Conservation (phyloP, 177 flowering plant species). For the Vitis hybrid region DNA sequence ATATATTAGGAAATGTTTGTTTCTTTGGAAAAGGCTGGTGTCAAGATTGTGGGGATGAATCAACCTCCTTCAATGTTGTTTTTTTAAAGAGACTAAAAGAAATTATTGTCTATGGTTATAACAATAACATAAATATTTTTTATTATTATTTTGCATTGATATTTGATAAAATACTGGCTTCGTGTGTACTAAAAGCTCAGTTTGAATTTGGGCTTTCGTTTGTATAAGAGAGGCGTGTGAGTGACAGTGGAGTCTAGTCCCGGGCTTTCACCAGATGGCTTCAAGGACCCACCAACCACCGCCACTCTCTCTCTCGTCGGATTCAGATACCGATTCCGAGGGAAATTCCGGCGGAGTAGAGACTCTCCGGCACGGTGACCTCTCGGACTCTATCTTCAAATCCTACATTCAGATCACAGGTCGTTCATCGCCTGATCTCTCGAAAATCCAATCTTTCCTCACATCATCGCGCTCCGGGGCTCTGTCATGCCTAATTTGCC, state of each 20-base stretch:
- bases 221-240: too few species aligned
- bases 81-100: too few species aligned
- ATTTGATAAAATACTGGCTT: too few species aligned
- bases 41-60: too few species aligned
- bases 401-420: conserved; percentile 56
- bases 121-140: too few species aligned
- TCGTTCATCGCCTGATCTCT: conserved; percentile 52
- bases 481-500: conserved; percentile 88
- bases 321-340: conserved; percentile 55
- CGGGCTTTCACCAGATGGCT: conserved; percentile 17
- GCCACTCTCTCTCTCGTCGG: conserved; percentile 24
- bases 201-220: too few species aligned
- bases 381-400: conserved; percentile 64
- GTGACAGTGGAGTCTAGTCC: not conserved
- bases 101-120: too few species aligned
- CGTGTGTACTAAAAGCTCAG: too few species aligned
- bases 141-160: too few species aligned
- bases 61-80: too few species aligned
- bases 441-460: conserved; percentile 86
- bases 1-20: too few species aligned
- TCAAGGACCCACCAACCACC: conserved; percentile 14
- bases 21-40: too few species aligned
- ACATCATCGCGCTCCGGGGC: conserved; percentile 76
- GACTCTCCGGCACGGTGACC: conserved; percentile 41
- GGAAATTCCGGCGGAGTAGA: conserved; percentile 13